phyloP scores from a whole-genome alignment of 2,329 filamentous ascomycete genomes.

The Neofusicoccum cordaticola region DNA sequence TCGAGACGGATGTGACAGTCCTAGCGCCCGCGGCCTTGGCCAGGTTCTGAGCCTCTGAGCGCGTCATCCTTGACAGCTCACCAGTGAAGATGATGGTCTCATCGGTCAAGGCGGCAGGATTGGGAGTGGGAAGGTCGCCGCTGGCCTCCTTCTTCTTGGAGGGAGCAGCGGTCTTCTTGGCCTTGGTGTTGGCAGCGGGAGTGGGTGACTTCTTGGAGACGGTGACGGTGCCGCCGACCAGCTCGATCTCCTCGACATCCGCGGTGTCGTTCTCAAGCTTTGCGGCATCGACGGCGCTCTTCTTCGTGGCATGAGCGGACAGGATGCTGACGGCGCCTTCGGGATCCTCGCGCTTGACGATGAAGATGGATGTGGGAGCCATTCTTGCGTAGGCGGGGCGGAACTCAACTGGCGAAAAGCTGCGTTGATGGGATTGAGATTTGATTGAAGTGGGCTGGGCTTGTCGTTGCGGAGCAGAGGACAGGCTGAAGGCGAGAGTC shows the following conservation, averaged over 20 bases:
- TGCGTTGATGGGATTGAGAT: background rate
- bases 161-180: background rate
- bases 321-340: background rate
- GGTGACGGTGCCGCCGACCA: slow-evolving; percentile 1
- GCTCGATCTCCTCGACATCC: background rate
- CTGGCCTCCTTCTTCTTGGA: background rate
- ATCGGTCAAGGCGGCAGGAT: background rate
- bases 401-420: no score
- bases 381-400: background rate
- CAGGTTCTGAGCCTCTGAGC: background rate
- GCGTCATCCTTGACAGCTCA: background rate
- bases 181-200: background rate
- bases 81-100: background rate
- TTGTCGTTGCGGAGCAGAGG: no score
- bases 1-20: background rate
- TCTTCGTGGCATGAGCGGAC: background rate
- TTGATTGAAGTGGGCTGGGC: no score
- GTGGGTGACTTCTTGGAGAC: background rate
- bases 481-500: no score
- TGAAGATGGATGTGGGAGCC: background rate
- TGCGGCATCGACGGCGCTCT: background rate
- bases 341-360: background rate
- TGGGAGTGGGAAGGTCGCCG: background rate
- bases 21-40: background rate
- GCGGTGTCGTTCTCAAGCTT: background rate